Evolutionary conservation across 768 basidiomycete genomes (phyloP).

Genomic region (Tricholoma furcatifolium): DNA sequence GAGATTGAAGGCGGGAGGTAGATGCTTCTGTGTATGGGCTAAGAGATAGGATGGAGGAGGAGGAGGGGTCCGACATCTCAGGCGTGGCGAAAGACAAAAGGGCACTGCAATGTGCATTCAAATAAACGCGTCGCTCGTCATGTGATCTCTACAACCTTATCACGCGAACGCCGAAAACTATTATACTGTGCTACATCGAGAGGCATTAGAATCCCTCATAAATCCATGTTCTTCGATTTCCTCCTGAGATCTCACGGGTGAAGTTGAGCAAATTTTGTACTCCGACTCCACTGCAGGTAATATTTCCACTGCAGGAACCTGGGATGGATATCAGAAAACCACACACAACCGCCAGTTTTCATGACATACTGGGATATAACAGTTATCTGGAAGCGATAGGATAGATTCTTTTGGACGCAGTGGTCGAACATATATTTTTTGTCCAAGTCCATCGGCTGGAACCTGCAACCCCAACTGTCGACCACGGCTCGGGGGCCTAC

Average conservation of each 20-base stretch:
- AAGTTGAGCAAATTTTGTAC: conserved; percentile 18
- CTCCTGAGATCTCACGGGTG: conserved; percentile 14
- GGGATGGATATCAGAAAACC: not conserved
- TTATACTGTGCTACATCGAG: too few relatives aligned
- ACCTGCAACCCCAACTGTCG: not conserved
- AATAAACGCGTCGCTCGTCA: not conserved
- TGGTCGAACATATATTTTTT: not conserved
- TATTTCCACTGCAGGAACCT: conserved; percentile 8
- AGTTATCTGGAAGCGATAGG: conserved; percentile 12
- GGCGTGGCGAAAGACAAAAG: not conserved
- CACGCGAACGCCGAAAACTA: too few relatives aligned
- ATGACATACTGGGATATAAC: conserved; percentile 15
- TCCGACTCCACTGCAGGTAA: conserved; percentile 24
- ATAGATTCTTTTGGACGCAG: conserved; percentile 4
- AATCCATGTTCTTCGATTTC: too few relatives aligned
- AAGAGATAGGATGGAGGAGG: conserved; percentile 24
- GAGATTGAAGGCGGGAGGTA: conserved; percentile 61
- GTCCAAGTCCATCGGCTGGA: not conserved
- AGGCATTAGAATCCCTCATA: too few relatives aligned
- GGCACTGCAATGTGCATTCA: not conserved
- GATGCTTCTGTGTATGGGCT: conserved; percentile 49
- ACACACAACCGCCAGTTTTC: not conserved
- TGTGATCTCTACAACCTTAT: conserved; percentile 1
- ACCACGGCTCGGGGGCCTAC: not conserved
- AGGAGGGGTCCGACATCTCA: conserved; percentile 15